Evolutionary conservation across 2,329 filamentous ascomycete species (phyloP).

Genomic region (Talaromyces sp.): DNA sequence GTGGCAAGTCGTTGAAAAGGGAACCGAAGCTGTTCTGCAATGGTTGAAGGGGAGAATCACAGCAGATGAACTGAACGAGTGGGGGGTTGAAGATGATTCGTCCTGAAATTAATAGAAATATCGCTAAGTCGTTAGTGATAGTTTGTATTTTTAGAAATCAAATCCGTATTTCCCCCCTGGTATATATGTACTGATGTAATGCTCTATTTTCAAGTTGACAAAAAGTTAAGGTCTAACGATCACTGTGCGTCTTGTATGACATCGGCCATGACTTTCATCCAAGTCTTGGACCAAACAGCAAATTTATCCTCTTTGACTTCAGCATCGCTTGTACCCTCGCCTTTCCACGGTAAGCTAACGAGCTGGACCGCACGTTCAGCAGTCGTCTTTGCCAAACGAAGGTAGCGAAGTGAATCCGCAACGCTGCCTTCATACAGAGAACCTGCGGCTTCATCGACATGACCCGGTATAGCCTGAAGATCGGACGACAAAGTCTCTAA

Average conservation of each 20-base stretch:
- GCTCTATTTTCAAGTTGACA: too few species aligned
- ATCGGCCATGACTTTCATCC: slow-evolving; percentile 41
- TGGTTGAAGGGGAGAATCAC: slow-evolving; percentile 77
- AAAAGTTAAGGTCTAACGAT: too few species aligned
- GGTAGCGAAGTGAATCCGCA: slow-evolving; percentile 25
- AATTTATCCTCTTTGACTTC: slow-evolving; percentile 65
- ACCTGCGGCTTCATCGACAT: slow-evolving; percentile 42
- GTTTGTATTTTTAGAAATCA: not conserved
- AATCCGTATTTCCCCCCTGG: slow-evolving; percentile 1
- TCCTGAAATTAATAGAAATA: not conserved
- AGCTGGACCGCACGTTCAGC: slow-evolving; percentile 66
- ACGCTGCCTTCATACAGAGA: slow-evolving; percentile 38
- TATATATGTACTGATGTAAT: too few species aligned
- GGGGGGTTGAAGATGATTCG: slow-evolving; percentile 23
- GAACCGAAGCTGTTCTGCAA: slow-evolving; percentile 74
- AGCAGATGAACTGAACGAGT: slow-evolving; percentile 34
- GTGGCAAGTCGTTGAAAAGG: slow-evolving; percentile 76
- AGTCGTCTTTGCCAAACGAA: slow-evolving; percentile 25
- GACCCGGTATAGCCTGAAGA: slow-evolving; percentile 32
- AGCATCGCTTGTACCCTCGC: slow-evolving; percentile 44
- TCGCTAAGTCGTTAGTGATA: not conserved
- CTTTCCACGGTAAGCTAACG: slow-evolving; percentile 61
- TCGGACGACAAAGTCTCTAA: slow-evolving; percentile 31
- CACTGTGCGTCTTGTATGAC: slow-evolving; percentile 26
- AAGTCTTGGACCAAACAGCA: slow-evolving; percentile 64